Conservation (phyloP, 345 rosid genomes). For the Hibiscus mutabilis region DNA sequence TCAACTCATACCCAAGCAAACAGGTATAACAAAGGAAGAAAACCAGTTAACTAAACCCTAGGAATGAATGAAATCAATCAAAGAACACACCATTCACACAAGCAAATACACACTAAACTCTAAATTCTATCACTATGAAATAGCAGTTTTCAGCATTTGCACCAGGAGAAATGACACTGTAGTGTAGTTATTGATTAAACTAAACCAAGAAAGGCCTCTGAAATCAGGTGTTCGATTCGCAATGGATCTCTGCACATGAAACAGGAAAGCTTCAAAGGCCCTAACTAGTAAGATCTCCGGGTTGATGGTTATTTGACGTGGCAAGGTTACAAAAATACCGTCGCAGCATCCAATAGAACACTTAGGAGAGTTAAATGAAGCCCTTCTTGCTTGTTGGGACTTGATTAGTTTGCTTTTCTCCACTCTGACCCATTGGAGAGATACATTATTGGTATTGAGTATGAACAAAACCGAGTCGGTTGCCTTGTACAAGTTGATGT, state of each 20-base stretch:
- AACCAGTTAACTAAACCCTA: neutral
- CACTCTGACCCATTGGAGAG: neutral
- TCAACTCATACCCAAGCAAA: neutral
- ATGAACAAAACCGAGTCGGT: neutral
- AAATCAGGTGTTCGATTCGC: neutral
- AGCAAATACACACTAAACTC: slow-evolving; percentile 4
- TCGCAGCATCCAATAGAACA: slow-evolving; percentile 9
- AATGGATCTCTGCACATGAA: neutral
- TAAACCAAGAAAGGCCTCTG: neutral
- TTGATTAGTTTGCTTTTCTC: neutral
- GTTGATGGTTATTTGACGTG: neutral
- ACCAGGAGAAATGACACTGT: neutral
- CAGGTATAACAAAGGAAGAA: neutral
- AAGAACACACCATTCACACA: neutral
- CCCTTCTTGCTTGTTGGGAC: neutral
- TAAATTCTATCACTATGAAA: slow-evolving; percentile 1
- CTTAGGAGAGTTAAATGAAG: neutral
- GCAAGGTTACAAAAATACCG: slow-evolving; percentile 20
- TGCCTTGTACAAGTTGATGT: neutral
- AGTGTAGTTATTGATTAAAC: neutral
- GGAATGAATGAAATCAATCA: slow-evolving; percentile 2
- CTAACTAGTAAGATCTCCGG: neutral
- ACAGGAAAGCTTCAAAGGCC: neutral
- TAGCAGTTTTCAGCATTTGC: neutral
- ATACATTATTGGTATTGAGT: slow-evolving; percentile 6